Base-by-base conservation (phyloP, 768 basidiomycete genomes). In the Panaeolus cyanescens region DNA sequence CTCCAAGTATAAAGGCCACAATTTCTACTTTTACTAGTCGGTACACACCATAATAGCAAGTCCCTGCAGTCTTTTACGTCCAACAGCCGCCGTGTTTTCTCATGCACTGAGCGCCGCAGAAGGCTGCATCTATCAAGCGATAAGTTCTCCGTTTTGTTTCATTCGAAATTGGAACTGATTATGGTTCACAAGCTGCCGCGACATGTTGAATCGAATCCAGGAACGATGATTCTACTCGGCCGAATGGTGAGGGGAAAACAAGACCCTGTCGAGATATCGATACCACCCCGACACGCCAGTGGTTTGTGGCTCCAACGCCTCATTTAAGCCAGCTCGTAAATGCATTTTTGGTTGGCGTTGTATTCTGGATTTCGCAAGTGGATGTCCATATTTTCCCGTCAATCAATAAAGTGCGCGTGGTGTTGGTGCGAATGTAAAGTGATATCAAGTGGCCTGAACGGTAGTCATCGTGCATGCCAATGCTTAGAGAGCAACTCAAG, bases 71-170 rank as follows among this genome's bases (percentile, higher is more conserved):
- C 25, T 50, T 50, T 50, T 50, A 50, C 45, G 45, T 50, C 45
- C 15, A 28, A 50, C 25, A 22, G 25, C 25, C 22, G 45, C 45
- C 15, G 28, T 50, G 10, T 50, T 50, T n/a, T 50, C 45, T 30
- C 45, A 50, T 50, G 45, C 45, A 25, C 45, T 50, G 45, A 50
- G 45, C 45, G 45, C 45, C 45, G 45, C 45, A 42, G 22, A 7
- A 22, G 40, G 20, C 17, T 9, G 12, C 40, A 42, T 42, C 40
- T 25, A 5, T 28, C 45, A 50, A 28, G 25, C 45, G 45, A 50
- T 30, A 50, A 28, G 22, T 25, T 50, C 45, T 13, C 45, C 25
- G 45, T 15, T 13, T 50, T 50, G 45, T 50, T 50, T 50, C 45
- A 50, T 30, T 50, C 45, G 7, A 50, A 28, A 28, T 15, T 28